A percentile compares a stretch with the other conserved stretches of the same genome.
Conservation (phyloP, 2,329 filamentous ascomycete genomes). For the Tympanopsis confertula region DNA sequence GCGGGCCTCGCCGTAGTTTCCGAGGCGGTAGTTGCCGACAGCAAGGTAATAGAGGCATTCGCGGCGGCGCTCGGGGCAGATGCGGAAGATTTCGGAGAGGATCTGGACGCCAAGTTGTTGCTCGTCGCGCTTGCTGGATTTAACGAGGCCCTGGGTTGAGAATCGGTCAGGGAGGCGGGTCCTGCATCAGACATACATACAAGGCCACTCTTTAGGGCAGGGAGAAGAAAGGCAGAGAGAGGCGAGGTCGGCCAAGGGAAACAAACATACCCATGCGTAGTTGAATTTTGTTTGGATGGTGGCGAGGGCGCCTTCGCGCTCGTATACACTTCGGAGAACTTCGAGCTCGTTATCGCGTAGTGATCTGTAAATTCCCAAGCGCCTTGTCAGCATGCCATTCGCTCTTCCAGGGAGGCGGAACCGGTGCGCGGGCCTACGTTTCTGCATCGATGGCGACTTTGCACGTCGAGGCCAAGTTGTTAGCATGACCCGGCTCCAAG, state of each 20-base stretch:
- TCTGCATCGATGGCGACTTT: no score
- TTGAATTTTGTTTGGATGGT: slow-evolving; percentile 99
- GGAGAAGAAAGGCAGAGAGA: slow-evolving; percentile 1
- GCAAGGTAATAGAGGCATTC: slow-evolving; percentile 98
- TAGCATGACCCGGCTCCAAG: no score
- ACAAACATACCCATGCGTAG: slow-evolving; percentile 76
- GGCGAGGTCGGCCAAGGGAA: slow-evolving; percentile 3
- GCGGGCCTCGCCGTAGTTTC: slow-evolving; percentile 89
- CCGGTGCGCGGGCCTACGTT: no score
- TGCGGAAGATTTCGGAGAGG: slow-evolving; percentile 91
- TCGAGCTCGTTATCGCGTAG: slow-evolving; percentile 85
- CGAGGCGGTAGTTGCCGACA: slow-evolving; percentile 93
- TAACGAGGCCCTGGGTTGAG: slow-evolving; percentile 69
- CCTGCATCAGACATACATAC: slow-evolving; percentile 2
- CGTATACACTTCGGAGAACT: slow-evolving; percentile 85
- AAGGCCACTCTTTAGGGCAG: background rate
- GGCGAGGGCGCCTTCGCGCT: slow-evolving; percentile 94
- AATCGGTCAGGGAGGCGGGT: background rate
- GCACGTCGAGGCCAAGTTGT: no score
- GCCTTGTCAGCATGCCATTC: no score
- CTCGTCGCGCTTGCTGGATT: slow-evolving; percentile 71
- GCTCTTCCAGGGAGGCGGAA: no score
- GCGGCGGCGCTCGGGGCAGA: slow-evolving; percentile 79
- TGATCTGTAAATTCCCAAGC: no score
- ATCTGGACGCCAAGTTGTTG: slow-evolving; percentile 91